Evolutionary conservation across 495 filamentous ascomycete species (phyloP), one percentile per base, ranked within the genome.

Genomic region (Xylaria nigripes): DNA sequence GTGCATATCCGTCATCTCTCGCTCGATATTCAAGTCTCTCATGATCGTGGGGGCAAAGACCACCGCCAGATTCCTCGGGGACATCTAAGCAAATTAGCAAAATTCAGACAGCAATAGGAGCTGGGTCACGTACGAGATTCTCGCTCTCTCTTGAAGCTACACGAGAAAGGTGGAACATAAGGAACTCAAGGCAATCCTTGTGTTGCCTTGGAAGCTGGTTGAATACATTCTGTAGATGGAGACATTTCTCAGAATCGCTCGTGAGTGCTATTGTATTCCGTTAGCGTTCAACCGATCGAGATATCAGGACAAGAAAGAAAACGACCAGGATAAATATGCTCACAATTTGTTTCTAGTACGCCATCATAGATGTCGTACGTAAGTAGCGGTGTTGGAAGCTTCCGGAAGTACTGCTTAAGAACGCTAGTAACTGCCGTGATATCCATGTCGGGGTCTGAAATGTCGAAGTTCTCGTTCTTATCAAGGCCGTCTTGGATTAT

Each of bases 21-120:
- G 84, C 58, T 95, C 87, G 58, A 96, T 73, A 57, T 83, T 89
- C 64, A 83, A 75, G 22, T 95, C 89, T 48, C 93, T 78, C 86
- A 99, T 93, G 55, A 99, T 90, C 7, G 94, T 99, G 22, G 94
- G 94, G 23, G 94, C 94, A 62, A 99, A 99, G 24, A 99, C 94
- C 52, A 99, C 94, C 5, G 94, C 89, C 34, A 97, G 74, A 61
- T 99, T 99, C 65, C 87, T 84, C 32, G 92, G 86, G 18, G 87
- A 93, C 94, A 99, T 99, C 69, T 77, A 53, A 10, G 24, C 27
- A 34, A 42, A n/a, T 22, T 45, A 55, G 53, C 40, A 1, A 29
- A 30, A 46, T 16, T 13, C 23, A 32, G 9, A 18, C 12, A 25
- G 16, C 9, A 44, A 49, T 19, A 1, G 21, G 5, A 50, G 23